Evolutionary conservation across 257 asterid genomes (phyloP).

Genomic region (Solanum rostratum): DNA sequence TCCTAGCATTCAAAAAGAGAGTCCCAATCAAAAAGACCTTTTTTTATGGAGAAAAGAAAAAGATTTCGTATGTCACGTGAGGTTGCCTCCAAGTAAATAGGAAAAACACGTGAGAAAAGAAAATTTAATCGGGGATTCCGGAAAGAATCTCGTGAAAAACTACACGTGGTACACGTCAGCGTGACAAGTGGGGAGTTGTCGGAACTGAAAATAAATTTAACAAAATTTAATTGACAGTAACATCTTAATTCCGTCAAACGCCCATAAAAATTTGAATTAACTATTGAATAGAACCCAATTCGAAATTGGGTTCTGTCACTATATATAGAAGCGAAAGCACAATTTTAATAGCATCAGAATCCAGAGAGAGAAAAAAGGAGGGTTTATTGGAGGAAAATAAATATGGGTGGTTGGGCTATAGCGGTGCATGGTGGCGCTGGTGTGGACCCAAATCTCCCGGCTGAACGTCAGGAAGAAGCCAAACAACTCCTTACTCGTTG

Average conservation of each 20-base stretch:
- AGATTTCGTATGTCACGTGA: not conserved
- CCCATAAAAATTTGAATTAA: too few species aligned
- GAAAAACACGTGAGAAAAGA: not conserved
- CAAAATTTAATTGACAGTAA: not conserved
- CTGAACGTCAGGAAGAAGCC: constrained; percentile 74
- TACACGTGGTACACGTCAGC: not conserved
- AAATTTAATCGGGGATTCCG: not conserved
- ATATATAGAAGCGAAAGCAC: not conserved
- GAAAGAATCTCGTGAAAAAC: not conserved
- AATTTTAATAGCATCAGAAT: not conserved
- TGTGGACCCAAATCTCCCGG: constrained; percentile 89
- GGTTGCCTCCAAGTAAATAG: not conserved
- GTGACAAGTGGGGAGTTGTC: not conserved
- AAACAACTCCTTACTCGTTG: constrained; percentile 77
- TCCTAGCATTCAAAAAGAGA: not conserved
- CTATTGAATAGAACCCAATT: not conserved
- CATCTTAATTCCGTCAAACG: not conserved
- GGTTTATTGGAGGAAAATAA: not conserved
- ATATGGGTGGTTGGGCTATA: constrained; percentile 95
- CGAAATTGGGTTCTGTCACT: not conserved
- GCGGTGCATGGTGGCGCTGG: constrained; percentile 99
- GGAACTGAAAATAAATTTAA: not conserved
- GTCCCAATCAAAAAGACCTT: not conserved
- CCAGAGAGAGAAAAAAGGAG: not conserved
- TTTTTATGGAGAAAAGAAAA: not conserved